phyloP scores from a whole-genome alignment of 805 yeast species.

The Ogataea salicorniae region DNA sequence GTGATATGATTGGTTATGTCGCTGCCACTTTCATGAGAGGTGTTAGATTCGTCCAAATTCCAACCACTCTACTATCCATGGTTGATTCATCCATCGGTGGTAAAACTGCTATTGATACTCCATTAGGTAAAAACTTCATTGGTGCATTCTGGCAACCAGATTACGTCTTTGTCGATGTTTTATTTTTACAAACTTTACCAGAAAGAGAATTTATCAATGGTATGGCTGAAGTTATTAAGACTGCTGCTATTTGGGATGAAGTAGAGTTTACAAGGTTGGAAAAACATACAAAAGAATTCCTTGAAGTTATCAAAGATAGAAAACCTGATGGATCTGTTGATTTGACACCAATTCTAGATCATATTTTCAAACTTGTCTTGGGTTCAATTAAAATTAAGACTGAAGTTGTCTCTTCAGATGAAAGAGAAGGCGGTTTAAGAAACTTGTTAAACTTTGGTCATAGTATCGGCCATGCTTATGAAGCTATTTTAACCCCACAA shows the following conservation, averaged over 20 bases:
- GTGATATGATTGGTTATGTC: conserved; percentile 97
- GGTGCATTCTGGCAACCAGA: conserved; percentile 98
- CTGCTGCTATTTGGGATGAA: conserved; percentile 97
- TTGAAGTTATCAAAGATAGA: conserved; percentile 52
- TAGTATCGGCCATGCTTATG: conserved; percentile 96
- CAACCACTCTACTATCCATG: conserved; percentile 92
- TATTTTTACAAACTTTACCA: conserved; percentile 83
- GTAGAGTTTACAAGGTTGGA: conserved; percentile 83
- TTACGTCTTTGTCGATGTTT: conserved; percentile 81
- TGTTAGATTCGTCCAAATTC: conserved; percentile 87
- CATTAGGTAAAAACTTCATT: conserved; percentile 88
- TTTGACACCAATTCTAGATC: conserved; percentile 63
- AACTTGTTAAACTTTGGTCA: conserved; percentile 94
- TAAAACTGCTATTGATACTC: conserved; percentile 96
- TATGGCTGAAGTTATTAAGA: conserved; percentile 96
- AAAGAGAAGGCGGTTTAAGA: conserved; percentile 90
- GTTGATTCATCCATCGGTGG: conserved; percentile 98
- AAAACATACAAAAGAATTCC: conserved; percentile 61
- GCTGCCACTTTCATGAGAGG: conserved; percentile 99
- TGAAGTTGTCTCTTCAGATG: conserved; percentile 88
- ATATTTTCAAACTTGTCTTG: conserved; percentile 69
- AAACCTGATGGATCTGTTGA: conserved; percentile 49
- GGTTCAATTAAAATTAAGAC: conserved; percentile 91
- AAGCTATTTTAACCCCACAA: conserved; percentile 95
- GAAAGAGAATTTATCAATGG: conserved; percentile 94